phyloP scores from a whole-genome alignment of 2,329 filamentous ascomycete species.

The Clarireedia sp. region DNA sequence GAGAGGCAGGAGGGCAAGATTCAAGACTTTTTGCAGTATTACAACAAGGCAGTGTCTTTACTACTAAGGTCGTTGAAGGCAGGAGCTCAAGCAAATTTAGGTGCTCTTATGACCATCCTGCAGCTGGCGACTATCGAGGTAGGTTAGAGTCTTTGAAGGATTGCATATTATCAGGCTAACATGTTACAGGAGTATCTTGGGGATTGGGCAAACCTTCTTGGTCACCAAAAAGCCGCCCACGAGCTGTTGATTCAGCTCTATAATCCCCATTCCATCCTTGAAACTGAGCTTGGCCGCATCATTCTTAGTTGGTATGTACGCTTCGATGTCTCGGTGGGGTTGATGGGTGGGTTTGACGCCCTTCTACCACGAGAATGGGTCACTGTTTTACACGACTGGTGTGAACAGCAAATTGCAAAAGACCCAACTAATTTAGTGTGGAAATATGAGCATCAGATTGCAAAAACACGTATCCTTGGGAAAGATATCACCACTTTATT shows the following conservation, averaged over 20 bases:
- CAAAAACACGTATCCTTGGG: constrained; percentile 62
- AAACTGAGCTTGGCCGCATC: constrained; percentile 62
- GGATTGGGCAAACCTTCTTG: constrained; percentile 89
- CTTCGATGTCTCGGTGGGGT: constrained; percentile 76
- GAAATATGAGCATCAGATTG: constrained; percentile 59
- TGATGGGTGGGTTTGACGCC: constrained; percentile 73
- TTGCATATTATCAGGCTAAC: constrained; percentile 2
- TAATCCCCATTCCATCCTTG: constrained; percentile 65
- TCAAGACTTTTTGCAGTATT: constrained; percentile 77
- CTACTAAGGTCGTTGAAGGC: constrained; percentile 64
- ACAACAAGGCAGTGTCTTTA: constrained; percentile 77
- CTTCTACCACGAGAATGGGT: constrained; percentile 76
- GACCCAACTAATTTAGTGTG: constrained; percentile 57
- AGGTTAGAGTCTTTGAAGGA: constrained; percentile 24
- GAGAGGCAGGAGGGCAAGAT: constrained; percentile 64
- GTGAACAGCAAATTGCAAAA: constrained; percentile 46
- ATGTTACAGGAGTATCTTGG: constrained; percentile 73
- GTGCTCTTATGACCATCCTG: constrained; percentile 77
- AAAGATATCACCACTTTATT: constrained; percentile 76
- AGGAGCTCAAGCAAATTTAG: constrained; percentile 61
- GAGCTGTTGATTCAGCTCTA: constrained; percentile 73
- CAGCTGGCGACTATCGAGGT: constrained; percentile 93
- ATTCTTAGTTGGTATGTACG: constrained; percentile 84
- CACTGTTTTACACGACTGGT: constrained; percentile 40
- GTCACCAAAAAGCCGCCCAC: constrained; percentile 84